Evolutionary conservation across 2,329 filamentous ascomycete species (phyloP).

Genomic region (Ophiocordyceps sinensis): DNA sequence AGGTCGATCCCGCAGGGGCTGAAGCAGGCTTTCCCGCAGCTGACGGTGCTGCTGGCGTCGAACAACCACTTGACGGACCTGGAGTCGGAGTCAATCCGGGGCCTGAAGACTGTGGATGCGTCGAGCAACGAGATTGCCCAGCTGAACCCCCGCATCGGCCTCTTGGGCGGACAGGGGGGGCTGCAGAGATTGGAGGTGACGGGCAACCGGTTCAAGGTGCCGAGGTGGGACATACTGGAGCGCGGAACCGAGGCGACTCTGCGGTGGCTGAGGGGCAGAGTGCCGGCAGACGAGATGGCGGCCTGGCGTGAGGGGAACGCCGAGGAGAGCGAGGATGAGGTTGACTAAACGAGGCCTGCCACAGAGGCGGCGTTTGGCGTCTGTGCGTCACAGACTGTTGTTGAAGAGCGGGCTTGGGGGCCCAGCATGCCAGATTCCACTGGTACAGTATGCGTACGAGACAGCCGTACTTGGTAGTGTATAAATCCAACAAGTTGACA

Average conservation of each 20-base stretch:
- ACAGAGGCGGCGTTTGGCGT: too few species aligned
- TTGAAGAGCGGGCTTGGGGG: too few species aligned
- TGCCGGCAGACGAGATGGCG: conserved; percentile 47
- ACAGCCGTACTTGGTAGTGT: background rate
- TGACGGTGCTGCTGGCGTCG: conserved; percentile 56
- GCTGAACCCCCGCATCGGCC: conserved; percentile 66
- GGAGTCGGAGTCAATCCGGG: conserved; percentile 57
- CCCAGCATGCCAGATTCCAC: too few species aligned
- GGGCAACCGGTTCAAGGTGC: conserved; percentile 80
- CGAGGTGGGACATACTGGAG: conserved; percentile 68
- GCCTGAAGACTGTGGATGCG: conserved; percentile 63
- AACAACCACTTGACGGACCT: conserved; percentile 70
- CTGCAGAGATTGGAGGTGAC: conserved; percentile 58
- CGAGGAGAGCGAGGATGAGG: conserved; percentile 16
- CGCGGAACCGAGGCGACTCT: conserved; percentile 78
- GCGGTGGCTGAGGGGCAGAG: conserved; percentile 64
- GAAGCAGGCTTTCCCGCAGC: conserved; percentile 50
- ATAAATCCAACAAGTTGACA: too few species aligned
- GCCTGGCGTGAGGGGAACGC: conserved; percentile 36
- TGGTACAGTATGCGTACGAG: background rate
- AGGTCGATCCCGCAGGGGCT: conserved; percentile 49
- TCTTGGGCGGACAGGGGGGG: conserved; percentile 50
- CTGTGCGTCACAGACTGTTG: too few species aligned
- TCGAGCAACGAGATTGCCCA: conserved; percentile 76
- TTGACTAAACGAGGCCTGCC: conserved; percentile 3